These are phyloP conservation scores for Adansonia rubrostipa DNA, from an alignment of 441 rosid genomes.

Conservation along the genomic window DNA sequence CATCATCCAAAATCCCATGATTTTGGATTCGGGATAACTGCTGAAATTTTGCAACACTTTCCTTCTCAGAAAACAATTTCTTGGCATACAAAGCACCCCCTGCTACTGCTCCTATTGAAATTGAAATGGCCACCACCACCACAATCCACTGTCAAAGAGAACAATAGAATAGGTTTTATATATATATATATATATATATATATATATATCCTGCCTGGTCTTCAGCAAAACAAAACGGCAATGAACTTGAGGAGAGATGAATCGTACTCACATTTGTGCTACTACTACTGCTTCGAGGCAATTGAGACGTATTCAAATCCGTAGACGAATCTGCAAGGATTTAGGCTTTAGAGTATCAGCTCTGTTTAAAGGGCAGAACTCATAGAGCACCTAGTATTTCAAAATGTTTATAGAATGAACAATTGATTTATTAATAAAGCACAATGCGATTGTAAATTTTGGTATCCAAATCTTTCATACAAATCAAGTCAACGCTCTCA, in stretches of 20 bases:
- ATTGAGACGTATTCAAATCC: slow-evolving; percentile 6
- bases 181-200: neutral
- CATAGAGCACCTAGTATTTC: neutral
- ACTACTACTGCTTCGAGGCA: neutral
- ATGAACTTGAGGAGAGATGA: neutral
- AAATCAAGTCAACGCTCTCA: neutral
- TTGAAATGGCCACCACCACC: slow-evolving; percentile 15
- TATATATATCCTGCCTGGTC: neutral
- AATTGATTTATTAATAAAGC: neutral
- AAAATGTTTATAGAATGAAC: neutral
- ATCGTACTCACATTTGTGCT: slow-evolving; percentile 26
- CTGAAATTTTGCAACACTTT: slow-evolving; percentile 18
- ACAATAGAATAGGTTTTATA: no score
- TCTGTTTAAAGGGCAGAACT: neutral
- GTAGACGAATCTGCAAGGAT: slow-evolving; percentile 11
- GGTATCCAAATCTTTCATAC: neutral
- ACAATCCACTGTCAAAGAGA: slow-evolving; percentile 18
- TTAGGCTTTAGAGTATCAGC: neutral
- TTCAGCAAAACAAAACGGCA: neutral
- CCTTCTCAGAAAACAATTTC: slow-evolving; percentile 22
- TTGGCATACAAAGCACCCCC: slow-evolving; percentile 19
- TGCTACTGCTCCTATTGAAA: slow-evolving; percentile 27
- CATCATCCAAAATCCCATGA: slow-evolving; percentile 21
- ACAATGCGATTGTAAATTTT: no score
- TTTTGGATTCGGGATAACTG: slow-evolving; percentile 28